Evolutionary conservation across 768 basidiomycete genomes (phyloP).

Genomic region (Russula lepida): DNA sequence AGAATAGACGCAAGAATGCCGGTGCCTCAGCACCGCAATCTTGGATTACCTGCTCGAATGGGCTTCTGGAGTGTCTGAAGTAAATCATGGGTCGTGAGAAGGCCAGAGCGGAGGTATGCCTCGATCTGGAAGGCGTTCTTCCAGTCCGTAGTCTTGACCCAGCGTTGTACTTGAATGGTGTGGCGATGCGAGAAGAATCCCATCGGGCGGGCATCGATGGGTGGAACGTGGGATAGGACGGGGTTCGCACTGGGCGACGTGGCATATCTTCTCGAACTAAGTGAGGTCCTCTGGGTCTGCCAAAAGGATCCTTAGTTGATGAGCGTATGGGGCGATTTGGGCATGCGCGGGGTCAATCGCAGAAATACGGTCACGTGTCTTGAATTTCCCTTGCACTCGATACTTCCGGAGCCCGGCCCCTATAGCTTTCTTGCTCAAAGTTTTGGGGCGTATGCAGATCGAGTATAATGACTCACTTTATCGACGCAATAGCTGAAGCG

Average conservation of each 20-base stretch:
- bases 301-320: conserved; percentile 58
- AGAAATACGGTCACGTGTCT: conserved; percentile 50
- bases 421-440: conserved; percentile 52
- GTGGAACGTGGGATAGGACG: conserved; percentile 23
- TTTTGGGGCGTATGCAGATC: conserved; percentile 41
- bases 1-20: conserved; percentile 48
- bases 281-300: conserved; percentile 42
- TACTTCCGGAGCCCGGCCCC: conserved; percentile 38
- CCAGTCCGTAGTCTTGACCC: conserved; percentile 48
- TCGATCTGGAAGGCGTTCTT: conserved; percentile 71
- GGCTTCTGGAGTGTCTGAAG: conserved; percentile 33
- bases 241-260: conserved; percentile 35
- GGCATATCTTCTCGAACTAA: conserved; percentile 48
- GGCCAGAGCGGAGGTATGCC: conserved; percentile 52
- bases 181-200: conserved; percentile 44
- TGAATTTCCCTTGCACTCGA: conserved; percentile 30
- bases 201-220: conserved; percentile 41
- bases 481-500: too few species aligned
- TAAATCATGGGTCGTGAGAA: conserved; percentile 55
- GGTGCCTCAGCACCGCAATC: conserved; percentile 29
- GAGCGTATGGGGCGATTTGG: conserved; percentile 57
- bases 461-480: too few species aligned
- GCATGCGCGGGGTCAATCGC: conserved; percentile 51
- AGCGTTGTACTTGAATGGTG: conserved; percentile 38
- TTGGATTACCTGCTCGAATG: conserved; percentile 36